These are phyloP conservation scores for Botrytis pseudocinerea DNA, from an alignment of 2,329 filamentous ascomycete genomes.

Conservation along the genomic window DNA sequence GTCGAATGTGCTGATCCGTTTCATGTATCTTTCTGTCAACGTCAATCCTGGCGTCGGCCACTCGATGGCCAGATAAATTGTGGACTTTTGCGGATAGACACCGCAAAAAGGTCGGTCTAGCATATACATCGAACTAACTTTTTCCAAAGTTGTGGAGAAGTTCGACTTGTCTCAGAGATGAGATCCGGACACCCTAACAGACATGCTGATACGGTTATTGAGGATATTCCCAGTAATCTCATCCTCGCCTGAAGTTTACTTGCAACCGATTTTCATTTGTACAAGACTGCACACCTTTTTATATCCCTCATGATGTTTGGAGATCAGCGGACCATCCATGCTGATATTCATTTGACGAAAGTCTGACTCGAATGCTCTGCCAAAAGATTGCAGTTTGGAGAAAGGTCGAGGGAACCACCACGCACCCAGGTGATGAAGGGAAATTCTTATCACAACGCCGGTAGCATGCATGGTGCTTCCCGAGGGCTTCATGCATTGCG, in stretches of 20 bases:
- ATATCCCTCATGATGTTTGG: neutral
- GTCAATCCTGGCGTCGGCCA: slow-evolving; percentile 9
- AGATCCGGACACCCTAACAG: neutral
- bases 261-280: slow-evolving; percentile 6
- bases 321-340: slow-evolving; percentile 15
- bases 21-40: slow-evolving; percentile 14
- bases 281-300: neutral
- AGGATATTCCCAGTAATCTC: neutral
- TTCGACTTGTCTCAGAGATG: slow-evolving; percentile 14
- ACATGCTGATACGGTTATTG: neutral
- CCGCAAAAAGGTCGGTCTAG: slow-evolving; percentile 11
- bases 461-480: slow-evolving; percentile 12
- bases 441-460: slow-evolving; percentile 1
- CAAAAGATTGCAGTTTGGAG: slow-evolving; percentile 9
- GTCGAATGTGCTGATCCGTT: slow-evolving; percentile 19
- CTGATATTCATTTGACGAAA: slow-evolving; percentile 13
- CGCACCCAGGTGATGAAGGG: neutral
- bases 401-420: neutral
- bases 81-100: slow-evolving; percentile 17
- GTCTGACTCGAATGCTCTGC: slow-evolving; percentile 8
- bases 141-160: neutral
- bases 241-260: neutral
- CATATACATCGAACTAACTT: neutral
- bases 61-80: slow-evolving; percentile 5
- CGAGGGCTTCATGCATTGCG: slow-evolving; percentile 13